A percentile compares a stretch with the other conserved stretches of the same genome.
phyloP scores from a whole-genome alignment of 2,329 filamentous ascomycete species.

The Epichloe sp. region DNA sequence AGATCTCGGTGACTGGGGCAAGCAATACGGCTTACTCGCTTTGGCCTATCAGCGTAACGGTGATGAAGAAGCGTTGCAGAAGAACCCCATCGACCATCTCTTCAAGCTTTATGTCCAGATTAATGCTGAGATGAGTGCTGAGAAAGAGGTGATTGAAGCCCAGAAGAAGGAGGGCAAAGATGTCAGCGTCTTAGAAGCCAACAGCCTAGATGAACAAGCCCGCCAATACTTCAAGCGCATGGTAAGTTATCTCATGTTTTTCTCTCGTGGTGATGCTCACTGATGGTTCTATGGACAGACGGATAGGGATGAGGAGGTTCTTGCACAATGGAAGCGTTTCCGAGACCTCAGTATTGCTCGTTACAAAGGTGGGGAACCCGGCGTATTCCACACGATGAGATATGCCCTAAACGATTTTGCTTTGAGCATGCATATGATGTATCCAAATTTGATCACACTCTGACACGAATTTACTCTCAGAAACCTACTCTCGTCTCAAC shows the following conservation, averaged over 20 bases:
- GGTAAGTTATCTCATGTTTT: conserved; percentile 12
- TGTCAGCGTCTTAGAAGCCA: conserved; percentile 32
- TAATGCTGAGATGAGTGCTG: conserved; percentile 50
- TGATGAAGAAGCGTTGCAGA: conserved; percentile 53
- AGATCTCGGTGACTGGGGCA: conserved; percentile 71
- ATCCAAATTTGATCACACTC: neutral
- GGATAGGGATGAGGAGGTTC: conserved; percentile 47
- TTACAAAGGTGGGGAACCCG: conserved; percentile 34
- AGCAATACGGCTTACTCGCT: conserved; percentile 61
- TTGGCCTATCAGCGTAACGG: conserved; percentile 66
- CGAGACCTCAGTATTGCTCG: conserved; percentile 53
- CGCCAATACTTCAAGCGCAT: conserved; percentile 59
- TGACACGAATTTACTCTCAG: conserved; percentile 9
- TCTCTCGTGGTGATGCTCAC: neutral
- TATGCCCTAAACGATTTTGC: neutral
- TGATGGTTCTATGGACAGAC: conserved; percentile 22
- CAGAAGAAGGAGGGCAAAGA: conserved; percentile 41
- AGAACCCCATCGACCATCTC: conserved; percentile 69
- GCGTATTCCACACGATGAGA: neutral
- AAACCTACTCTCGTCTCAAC: conserved; percentile 57
- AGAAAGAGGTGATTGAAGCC: conserved; percentile 52
- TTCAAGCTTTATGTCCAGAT: conserved; percentile 75
- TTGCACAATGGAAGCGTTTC: conserved; percentile 52
- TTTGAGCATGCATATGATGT: neutral
- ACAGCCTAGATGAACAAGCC: conserved; percentile 59